phyloP scores from a whole-genome alignment of 2,329 filamentous ascomycete species.

The Alternaria gaisen region DNA sequence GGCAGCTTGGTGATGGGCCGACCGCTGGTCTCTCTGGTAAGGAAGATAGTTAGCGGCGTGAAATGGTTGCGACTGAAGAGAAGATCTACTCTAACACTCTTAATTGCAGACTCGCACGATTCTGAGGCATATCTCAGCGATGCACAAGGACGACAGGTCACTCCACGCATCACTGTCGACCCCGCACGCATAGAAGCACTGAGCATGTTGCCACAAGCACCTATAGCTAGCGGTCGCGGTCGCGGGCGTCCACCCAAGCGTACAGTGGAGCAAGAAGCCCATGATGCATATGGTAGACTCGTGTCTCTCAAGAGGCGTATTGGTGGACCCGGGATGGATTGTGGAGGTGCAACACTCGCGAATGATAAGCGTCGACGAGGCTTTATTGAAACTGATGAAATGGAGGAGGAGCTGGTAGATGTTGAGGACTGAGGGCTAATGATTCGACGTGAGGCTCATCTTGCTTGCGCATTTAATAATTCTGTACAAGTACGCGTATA shows the following conservation, averaged over 20 bases:
- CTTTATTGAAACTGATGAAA: conserved; percentile 61
- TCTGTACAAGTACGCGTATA: conserved; percentile 18
- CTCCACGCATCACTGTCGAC: conserved; percentile 52
- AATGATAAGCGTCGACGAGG: conserved; percentile 61
- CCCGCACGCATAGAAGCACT: conserved; percentile 20
- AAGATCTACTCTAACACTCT: conserved; percentile 24
- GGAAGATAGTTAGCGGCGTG: conserved; percentile 39
- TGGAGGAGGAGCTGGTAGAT: conserved; percentile 56
- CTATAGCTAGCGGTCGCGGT: conserved; percentile 37
- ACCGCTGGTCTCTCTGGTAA: conserved; percentile 65
- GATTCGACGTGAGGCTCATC: not conserved
- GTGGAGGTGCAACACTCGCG: conserved; percentile 62
- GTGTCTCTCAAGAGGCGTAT: conserved; percentile 60
- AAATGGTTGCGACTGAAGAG: conserved; percentile 14
- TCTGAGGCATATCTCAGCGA: conserved; percentile 61
- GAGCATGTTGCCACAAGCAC: conserved; percentile 5
- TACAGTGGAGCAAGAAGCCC: conserved; percentile 56
- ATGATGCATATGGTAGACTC: conserved; percentile 56
- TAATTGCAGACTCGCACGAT: conserved; percentile 48
- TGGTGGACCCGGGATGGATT: conserved; percentile 62
- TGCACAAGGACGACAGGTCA: conserved; percentile 57
- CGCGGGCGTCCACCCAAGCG: conserved; percentile 43
- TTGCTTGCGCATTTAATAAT: not conserved
- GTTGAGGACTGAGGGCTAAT: conserved; percentile 31
- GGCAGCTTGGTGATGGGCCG: conserved; percentile 68